Base-by-base conservation (phyloP, 2,329 filamentous ascomycete genomes). In the Diaporthe australafricana region DNA sequence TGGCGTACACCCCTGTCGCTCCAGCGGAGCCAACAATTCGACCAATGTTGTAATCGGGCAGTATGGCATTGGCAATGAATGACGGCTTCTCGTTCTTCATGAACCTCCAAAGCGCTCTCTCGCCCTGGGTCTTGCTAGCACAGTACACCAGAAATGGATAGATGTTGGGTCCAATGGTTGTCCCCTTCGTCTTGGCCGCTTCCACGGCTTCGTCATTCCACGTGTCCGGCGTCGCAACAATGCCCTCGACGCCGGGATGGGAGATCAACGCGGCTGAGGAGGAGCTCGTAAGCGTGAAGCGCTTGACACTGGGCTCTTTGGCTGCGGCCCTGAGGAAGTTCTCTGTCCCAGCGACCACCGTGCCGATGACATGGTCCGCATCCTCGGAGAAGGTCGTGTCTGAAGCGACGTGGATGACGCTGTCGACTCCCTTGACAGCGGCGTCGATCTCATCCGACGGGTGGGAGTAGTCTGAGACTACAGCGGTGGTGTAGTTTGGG, bases 231-330 rank as follows among this genome's bases (percentile, higher is more conserved):
- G 60, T 68, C 30, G 53, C 60, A 35, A 78, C 77, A 35, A 80
- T 73, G 20, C 71, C 17, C 47, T 75, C 74, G 20, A 77, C 65
- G 40, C 75, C 71, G 2, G 76, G 75, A 5, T 76, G 70, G 1
- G 75, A 73, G 3, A 70, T 75, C 3, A 78, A 65, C 5, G 71
- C 72, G 0, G 79, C 75, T 2, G 76, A 74, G 0, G 80, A 77
- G 1, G 82, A 83, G 22, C 80, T 82, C 0, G 83, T 85, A 47
- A 82, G 74, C 5, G 87, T 82, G 38, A 86, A 81, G 1, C 82
- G 78, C 69, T 80, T 81, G 0, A 87, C 78, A 6, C 77, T 77
- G 0, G 80, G 73, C 30, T 82, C 78, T 1, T 69, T 73, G 20
- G 77, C 76, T 0, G 84, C 83, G 0, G 83, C 77, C 8, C 82